Evolutionary conservation across 169 alveolate species (phyloP).

Genomic region (Plasmodium reichenowi): DNA sequence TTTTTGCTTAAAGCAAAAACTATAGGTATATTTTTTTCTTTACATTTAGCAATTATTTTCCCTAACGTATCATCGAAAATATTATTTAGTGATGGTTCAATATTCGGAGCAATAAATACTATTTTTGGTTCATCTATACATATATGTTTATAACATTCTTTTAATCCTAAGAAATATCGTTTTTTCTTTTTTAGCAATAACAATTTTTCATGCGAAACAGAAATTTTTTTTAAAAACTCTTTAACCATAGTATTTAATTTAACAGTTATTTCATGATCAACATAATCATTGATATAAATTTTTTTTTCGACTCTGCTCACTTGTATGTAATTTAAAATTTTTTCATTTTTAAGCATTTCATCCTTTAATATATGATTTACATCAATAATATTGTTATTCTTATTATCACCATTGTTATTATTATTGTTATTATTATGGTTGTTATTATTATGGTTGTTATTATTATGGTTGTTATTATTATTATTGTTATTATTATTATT

Average conservation of each 20-base stretch:
- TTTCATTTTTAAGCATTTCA: slow-evolving; percentile 48
- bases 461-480: too few species aligned
- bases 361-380: slow-evolving; percentile 15
- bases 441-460: too few species aligned
- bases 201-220: slow-evolving; percentile 65
- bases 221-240: slow-evolving; percentile 38
- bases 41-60: slow-evolving; percentile 42
- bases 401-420: neutral
- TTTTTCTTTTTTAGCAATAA: slow-evolving; percentile 31
- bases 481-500: neutral
- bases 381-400: neutral
- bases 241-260: slow-evolving; percentile 59
- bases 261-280: slow-evolving; percentile 54
- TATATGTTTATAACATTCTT: slow-evolving; percentile 47
- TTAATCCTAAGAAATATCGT: slow-evolving; percentile 44
- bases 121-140: slow-evolving; percentile 65
- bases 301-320: slow-evolving; percentile 43
- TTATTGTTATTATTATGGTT: too few species aligned
- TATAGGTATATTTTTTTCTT: slow-evolving; percentile 61
- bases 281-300: slow-evolving; percentile 58
- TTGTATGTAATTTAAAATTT: slow-evolving; percentile 45
- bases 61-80: slow-evolving; percentile 34
- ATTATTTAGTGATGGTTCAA: slow-evolving; percentile 53
- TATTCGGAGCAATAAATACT: slow-evolving; percentile 64
- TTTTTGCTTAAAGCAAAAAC: slow-evolving; percentile 69